These are phyloP conservation scores for Hymenotorrendiella dingleyae DNA, from an alignment of 2,329 filamentous ascomycete genomes.

Conservation along the genomic window DNA sequence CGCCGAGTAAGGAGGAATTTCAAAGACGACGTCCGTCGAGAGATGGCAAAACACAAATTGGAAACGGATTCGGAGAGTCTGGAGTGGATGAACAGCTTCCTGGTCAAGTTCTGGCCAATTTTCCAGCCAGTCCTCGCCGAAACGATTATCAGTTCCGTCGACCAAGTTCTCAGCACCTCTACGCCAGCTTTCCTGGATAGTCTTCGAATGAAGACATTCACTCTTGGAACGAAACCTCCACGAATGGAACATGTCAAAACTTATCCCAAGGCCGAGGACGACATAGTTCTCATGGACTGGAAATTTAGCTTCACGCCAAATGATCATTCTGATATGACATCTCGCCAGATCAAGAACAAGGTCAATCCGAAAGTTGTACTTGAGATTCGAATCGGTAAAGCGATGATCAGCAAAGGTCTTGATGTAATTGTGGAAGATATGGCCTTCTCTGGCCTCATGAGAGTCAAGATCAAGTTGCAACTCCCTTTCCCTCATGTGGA, in stretches of 20 bases:
- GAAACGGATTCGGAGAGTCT: slow-evolving; percentile 89
- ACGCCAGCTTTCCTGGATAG: slow-evolving; percentile 92
- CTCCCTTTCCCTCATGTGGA: slow-evolving; percentile 94
- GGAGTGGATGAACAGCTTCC: slow-evolving; percentile 98
- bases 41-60: slow-evolving; percentile 78
- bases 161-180: slow-evolving; percentile 88
- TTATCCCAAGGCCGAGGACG: slow-evolving; percentile 91
- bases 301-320: slow-evolving; percentile 99
- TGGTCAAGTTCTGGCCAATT: slow-evolving; percentile 99
- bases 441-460: slow-evolving; percentile 92
- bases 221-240: slow-evolving; percentile 89
- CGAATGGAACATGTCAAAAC: slow-evolving; percentile 97
- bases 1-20: slow-evolving; percentile 93
- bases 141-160: slow-evolving; percentile 87
- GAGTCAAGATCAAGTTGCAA: slow-evolving; percentile 95
- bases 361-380: slow-evolving; percentile 95
- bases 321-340: slow-evolving; percentile 85
- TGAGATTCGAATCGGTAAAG: slow-evolving; percentile 91
- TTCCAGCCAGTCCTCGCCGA: slow-evolving; percentile 91
- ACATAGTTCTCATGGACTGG: slow-evolving; percentile 98
- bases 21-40: slow-evolving; percentile 85
- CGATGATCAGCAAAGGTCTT: slow-evolving; percentile 92
- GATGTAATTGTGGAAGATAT: slow-evolving; percentile 98
- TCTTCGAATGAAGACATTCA: slow-evolving; percentile 87
- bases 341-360: slow-evolving; percentile 86